Conservation (phyloP, 2,329 filamentous ascomycete species). For the Tolypocladium pustulatum region DNA sequence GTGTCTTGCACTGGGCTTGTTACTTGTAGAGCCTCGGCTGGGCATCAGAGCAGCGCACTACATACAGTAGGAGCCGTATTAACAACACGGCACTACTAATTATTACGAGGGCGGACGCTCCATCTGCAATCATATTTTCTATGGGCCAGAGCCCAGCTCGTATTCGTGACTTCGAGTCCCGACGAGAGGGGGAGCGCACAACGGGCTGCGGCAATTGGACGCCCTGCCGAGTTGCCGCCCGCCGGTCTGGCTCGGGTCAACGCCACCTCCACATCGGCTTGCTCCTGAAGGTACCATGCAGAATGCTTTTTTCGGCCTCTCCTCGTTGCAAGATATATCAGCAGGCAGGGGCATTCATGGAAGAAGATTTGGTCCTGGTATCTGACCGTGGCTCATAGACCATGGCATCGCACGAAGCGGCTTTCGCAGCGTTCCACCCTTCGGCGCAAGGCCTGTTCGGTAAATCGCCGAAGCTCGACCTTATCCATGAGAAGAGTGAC, state of each 20-base stretch:
- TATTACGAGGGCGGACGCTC: too few relatives aligned
- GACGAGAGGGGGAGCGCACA: neutral
- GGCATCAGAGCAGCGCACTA: too few relatives aligned
- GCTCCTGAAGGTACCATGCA: neutral
- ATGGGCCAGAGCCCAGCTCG: too few relatives aligned
- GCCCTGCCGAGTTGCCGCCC: neutral
- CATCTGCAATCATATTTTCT: too few relatives aligned
- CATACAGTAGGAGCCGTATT: too few relatives aligned
- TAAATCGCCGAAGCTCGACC: slow-evolving; percentile 19
- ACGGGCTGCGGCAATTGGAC: neutral
- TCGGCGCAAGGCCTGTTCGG: slow-evolving; percentile 21
- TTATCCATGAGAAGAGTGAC: slow-evolving; percentile 24
- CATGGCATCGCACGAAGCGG: neutral
- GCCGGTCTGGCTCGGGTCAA: neutral
- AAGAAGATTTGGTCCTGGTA: neutral
- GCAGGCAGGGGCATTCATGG: too few relatives aligned
- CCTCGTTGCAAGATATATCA: neutral
- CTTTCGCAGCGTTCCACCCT: slow-evolving; percentile 5
- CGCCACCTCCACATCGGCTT: neutral
- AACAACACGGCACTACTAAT: too few relatives aligned
- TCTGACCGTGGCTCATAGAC: neutral
- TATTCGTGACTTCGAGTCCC: too few relatives aligned
- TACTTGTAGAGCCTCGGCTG: too few relatives aligned
- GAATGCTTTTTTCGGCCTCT: too few relatives aligned
- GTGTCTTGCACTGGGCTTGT: too few relatives aligned